Evolutionary conservation across 768 basidiomycete species (phyloP).

Genomic region (Tylopilus felleus): DNA sequence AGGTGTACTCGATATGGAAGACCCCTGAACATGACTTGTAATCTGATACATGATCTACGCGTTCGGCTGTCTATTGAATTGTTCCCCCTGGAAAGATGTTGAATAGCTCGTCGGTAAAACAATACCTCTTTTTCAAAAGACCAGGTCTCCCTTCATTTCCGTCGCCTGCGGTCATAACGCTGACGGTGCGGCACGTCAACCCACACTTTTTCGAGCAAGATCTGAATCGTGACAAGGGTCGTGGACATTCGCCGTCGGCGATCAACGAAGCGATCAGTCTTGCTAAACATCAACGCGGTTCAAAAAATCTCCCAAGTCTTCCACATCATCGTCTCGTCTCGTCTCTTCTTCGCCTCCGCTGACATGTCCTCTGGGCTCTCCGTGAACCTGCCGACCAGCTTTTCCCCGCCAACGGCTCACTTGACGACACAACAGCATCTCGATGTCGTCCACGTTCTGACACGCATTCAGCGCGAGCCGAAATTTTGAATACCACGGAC

Average conservation of each 20-base stretch:
- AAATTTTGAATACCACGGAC: constrained; percentile 57
- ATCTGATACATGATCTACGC: neutral
- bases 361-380: neutral
- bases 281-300: neutral
- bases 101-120: neutral
- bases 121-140: neutral
- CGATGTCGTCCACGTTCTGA: constrained; percentile 44
- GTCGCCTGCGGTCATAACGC: neutral
- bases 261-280: constrained; percentile 1
- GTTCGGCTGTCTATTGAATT: neutral
- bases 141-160: neutral
- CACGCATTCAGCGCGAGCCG: constrained; percentile 43
- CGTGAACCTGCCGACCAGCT: constrained; percentile 8
- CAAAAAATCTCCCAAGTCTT: constrained; percentile 3
- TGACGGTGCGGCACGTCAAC: neutral
- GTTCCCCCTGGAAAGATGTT: neutral
- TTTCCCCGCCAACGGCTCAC: constrained; percentile 52
- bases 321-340: neutral
- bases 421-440: constrained; percentile 40
- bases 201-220: neutral
- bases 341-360: neutral
- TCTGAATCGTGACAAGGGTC: neutral
- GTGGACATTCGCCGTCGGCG: neutral
- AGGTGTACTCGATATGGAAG: too few relatives aligned
- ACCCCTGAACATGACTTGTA: too few relatives aligned